Conservation (phyloP, 306 rosid species). For the Carpinus fangiana region DNA sequence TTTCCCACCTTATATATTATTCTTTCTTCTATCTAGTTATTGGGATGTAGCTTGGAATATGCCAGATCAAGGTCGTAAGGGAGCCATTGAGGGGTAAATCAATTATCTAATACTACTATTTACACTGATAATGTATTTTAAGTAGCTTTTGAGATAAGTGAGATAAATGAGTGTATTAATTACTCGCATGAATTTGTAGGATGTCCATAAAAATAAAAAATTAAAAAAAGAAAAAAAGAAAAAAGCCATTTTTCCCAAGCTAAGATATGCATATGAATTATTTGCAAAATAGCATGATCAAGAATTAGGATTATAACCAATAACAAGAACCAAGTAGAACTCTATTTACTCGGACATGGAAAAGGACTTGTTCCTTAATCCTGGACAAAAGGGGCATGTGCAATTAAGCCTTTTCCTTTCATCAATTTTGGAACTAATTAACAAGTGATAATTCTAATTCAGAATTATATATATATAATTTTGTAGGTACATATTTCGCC, state of each 20-base stretch:
- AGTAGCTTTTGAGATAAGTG: no score
- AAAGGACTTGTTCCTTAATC: slow-evolving; percentile 43
- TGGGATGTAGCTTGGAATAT: slow-evolving; percentile 64
- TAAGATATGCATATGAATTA: not conserved
- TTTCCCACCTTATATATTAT: not conserved
- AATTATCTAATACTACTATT: not conserved
- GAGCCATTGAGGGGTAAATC: slow-evolving; percentile 38
- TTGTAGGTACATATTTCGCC: slow-evolving; percentile 58
- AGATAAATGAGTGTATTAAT: no score
- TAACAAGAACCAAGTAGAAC: slow-evolving; percentile 44
- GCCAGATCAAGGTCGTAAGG: not conserved
- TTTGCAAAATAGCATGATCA: slow-evolving; percentile 48
- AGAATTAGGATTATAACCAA: slow-evolving; percentile 29
- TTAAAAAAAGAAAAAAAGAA: no score
- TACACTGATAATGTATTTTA: not conserved
- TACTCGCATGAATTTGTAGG: no score
- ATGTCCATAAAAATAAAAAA: not conserved
- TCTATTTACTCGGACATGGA: slow-evolving; percentile 59
- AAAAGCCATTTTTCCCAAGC: not conserved
- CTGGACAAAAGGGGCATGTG: slow-evolving; percentile 66
- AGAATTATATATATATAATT: not conserved
- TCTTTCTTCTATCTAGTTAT: slow-evolving; percentile 40
- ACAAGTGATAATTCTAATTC: not conserved
- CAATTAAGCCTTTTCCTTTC: not conserved
- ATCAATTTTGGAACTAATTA: not conserved